These are phyloP conservation scores for Hypoxylon fuscum DNA, from an alignment of 495 filamentous ascomycete species.

Conservation along the genomic window DNA sequence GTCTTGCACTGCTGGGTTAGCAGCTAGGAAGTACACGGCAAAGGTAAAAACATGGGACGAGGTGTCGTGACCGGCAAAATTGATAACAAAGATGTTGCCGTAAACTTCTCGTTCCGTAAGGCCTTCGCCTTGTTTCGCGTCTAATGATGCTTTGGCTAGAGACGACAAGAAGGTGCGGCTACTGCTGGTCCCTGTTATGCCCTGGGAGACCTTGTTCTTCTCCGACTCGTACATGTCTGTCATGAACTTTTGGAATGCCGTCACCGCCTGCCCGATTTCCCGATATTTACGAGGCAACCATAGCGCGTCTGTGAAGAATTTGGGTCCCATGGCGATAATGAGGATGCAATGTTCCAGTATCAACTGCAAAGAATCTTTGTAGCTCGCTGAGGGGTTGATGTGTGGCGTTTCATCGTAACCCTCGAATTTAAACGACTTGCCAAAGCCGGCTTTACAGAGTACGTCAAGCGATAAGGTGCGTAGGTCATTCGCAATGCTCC, in stretches of 20 bases:
- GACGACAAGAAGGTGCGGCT: too few species aligned
- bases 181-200: constrained; percentile 1
- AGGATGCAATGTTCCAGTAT: constrained; percentile 40
- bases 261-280: constrained; percentile 30
- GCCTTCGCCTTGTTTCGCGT: too few species aligned
- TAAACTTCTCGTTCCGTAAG: constrained; percentile 52
- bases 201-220: constrained; percentile 7
- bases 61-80: constrained; percentile 64
- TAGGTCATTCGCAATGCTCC: constrained; percentile 47
- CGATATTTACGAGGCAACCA: constrained; percentile 36
- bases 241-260: constrained; percentile 39
- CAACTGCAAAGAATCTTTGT: constrained; percentile 45
- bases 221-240: constrained; percentile 32
- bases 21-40: constrained; percentile 57
- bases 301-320: not conserved
- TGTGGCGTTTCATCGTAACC: constrained; percentile 25
- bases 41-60: constrained; percentile 61
- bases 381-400: constrained; percentile 29
- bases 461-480: constrained; percentile 58
- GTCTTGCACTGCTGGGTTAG: constrained; percentile 55
- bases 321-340: constrained; percentile 26
- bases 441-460: constrained; percentile 55
- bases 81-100: constrained; percentile 65
- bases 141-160: too few species aligned
- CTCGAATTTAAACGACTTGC: constrained; percentile 50